Percentiles rank a stretch among this genome's conserved stretches.
Evolutionary conservation across 148 eudicot species (phyloP).

Genomic region (Arbutus unedo): DNA sequence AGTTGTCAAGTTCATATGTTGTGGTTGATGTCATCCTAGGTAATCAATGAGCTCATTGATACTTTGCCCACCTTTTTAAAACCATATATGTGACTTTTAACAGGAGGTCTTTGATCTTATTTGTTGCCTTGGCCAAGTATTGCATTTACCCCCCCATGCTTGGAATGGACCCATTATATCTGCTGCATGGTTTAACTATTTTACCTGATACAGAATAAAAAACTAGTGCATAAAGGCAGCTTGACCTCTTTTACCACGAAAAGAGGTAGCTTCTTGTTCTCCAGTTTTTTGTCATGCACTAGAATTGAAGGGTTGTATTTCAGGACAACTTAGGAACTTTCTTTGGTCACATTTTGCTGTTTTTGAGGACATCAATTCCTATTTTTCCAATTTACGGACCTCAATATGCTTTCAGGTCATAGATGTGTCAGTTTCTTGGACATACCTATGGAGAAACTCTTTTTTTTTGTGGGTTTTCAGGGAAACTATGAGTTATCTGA

Average conservation of each 20-base stretch:
- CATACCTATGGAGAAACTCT: not conserved
- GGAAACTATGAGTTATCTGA: not conserved
- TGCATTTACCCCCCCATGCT: conserved; percentile 3
- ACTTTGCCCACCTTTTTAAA: not conserved
- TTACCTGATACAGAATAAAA: not conserved
- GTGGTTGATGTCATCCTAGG: not conserved
- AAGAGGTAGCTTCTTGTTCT: not conserved
- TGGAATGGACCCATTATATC: not conserved
- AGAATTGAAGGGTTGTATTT: not conserved
- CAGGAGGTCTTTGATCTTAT: conserved; percentile 2
- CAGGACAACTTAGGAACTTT: not conserved
- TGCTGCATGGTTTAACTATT: conserved; percentile 4
- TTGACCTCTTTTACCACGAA: not conserved
- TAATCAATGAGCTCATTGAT: not conserved
- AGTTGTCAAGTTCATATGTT: not conserved
- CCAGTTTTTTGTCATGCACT: not conserved
- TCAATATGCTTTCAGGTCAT: not conserved
- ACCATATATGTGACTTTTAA: not conserved
- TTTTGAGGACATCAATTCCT: not conserved
- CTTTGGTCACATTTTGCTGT: not conserved
- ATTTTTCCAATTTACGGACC: too few species aligned
- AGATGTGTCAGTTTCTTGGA: not conserved
- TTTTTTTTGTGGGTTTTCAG: not conserved
- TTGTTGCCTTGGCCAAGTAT: not conserved
- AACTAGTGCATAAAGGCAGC: not conserved